A percentile compares a stretch with the other conserved stretches of the same genome.
Evolutionary conservation across 768 basidiomycete species (phyloP).

Genomic region (Leucocoprinus birnbaumii): DNA sequence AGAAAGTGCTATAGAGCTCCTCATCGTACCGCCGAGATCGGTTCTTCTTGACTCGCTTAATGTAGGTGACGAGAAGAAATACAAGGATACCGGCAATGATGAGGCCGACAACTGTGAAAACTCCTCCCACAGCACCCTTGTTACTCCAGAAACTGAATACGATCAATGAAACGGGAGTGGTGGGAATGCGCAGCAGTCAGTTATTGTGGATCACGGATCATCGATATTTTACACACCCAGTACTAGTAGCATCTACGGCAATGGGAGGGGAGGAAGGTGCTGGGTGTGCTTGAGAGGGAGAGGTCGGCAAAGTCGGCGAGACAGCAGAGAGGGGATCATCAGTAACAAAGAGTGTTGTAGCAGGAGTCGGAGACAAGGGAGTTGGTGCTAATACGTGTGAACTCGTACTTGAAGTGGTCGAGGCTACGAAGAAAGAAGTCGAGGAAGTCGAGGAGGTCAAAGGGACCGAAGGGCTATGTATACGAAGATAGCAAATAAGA

Average conservation of each 20-base stretch:
- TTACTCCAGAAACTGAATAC: constrained; percentile 42
- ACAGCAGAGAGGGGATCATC: not conserved
- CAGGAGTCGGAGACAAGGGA: not conserved
- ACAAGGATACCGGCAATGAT: constrained; percentile 22
- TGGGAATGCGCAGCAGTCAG: not conserved
- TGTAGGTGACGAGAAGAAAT: constrained; percentile 4
- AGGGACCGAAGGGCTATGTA: not conserved
- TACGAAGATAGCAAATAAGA: not conserved
- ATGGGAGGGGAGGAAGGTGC: not conserved
- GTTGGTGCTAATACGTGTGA: not conserved
- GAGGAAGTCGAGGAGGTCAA: not conserved
- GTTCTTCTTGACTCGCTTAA: constrained; percentile 10
- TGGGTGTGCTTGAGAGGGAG: not conserved
- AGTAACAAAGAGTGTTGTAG: not conserved
- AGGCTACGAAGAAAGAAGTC: not conserved
- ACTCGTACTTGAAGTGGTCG: not conserved
- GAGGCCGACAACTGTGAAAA: constrained; percentile 39
- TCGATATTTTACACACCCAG: not conserved
- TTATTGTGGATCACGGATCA: not conserved
- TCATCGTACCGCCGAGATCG: not conserved
- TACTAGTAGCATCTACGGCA: not conserved
- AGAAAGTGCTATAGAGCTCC: not conserved
- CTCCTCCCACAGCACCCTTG: constrained; percentile 43
- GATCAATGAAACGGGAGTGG: not conserved
- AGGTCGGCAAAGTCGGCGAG: not conserved